Percentiles rank a stretch among this genome's conserved stretches.
These are phyloP conservation scores for Candida glucosophila DNA, from an alignment of 1,139 yeast genomes.

Conservation along the genomic window DNA sequence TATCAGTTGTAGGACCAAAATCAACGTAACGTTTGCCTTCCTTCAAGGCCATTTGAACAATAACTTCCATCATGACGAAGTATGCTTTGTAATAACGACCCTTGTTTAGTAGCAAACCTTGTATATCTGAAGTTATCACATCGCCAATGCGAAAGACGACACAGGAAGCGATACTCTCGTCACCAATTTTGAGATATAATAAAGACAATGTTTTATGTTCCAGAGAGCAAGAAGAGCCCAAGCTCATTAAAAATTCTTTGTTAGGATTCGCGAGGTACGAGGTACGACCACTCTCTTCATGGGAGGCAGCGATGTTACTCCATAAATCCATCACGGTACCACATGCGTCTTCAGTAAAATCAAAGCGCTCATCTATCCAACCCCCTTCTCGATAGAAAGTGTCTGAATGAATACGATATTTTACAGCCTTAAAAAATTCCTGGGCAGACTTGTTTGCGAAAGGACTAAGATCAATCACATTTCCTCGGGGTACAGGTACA, in stretches of 20 bases:
- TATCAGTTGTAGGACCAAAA: conserved; percentile 29
- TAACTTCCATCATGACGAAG: conserved; percentile 42
- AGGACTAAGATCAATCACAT: conserved; percentile 33
- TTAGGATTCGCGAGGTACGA: conserved; percentile 28
- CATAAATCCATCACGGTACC: conserved; percentile 22
- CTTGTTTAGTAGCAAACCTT: conserved; percentile 32
- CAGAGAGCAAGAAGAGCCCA: conserved; percentile 18
- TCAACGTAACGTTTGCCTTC: conserved; percentile 33
- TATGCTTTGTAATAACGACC: conserved; percentile 34
- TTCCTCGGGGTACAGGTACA: conserved; percentile 28
- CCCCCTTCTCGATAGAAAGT: conserved; percentile 28
- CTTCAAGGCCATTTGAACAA: conserved; percentile 28
- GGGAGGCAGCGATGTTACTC: conserved; percentile 28
- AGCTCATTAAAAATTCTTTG: conserved; percentile 17
- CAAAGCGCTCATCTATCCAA: conserved; percentile 14
- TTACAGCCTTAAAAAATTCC: conserved; percentile 31
- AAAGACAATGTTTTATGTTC: conserved; percentile 21
- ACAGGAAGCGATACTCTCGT: conserved; percentile 29
- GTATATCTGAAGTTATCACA: conserved; percentile 36
- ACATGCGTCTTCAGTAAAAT: conserved; percentile 21
- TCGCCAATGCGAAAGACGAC: conserved; percentile 35
- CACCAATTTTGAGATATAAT: conserved; percentile 29
- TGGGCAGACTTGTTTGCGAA: conserved; percentile 16
- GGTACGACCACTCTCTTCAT: conserved; percentile 27
- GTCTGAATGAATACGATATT: conserved; percentile 29